Conservation (phyloP, 163 green algal genomes). For the Smithsoniella earleae region DNA sequence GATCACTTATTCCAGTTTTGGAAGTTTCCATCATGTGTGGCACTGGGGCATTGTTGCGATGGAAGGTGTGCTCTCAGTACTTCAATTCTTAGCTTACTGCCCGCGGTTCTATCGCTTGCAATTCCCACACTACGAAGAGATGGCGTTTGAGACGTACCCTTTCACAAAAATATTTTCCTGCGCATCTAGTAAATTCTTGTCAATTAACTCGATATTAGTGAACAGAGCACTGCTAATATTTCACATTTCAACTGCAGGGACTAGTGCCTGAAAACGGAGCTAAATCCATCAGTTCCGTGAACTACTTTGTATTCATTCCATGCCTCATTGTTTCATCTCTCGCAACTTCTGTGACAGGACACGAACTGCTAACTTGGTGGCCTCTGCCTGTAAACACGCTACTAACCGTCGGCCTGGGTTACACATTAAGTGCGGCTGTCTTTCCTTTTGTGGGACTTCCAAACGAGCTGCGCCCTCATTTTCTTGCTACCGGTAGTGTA, state of each 20-base stretch:
- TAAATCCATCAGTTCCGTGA: slow-evolving; percentile 38
- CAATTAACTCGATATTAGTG: not conserved
- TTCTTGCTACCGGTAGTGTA: not conserved
- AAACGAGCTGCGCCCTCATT: not conserved
- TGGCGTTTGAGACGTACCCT: too few relatives aligned
- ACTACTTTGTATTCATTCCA: slow-evolving; percentile 51
- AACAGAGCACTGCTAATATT: not conserved
- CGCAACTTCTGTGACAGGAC: slow-evolving; percentile 37
- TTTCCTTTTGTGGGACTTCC: slow-evolving; percentile 28
- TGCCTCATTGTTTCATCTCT: slow-evolving; percentile 50
- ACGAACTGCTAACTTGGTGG: slow-evolving; percentile 41
- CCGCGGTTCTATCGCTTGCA: not conserved
- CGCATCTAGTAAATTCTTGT: not conserved
- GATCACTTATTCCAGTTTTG: not conserved
- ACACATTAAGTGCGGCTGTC: not conserved
- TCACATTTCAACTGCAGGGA: too few relatives aligned
- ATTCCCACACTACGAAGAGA: not conserved
- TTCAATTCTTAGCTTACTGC: not conserved
- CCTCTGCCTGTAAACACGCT: slow-evolving; percentile 50
- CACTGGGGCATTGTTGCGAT: not conserved
- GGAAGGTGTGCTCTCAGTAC: slow-evolving; percentile 13
- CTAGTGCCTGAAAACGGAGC: slow-evolving; percentile 40
- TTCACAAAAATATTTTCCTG: not conserved
- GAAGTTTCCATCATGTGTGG: not conserved
- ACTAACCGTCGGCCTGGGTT: not conserved